A percentile compares a stretch with the other conserved stretches of the same genome.
Conservation (phyloP, 495 filamentous ascomycete species). For the Xylaria venustula region DNA sequence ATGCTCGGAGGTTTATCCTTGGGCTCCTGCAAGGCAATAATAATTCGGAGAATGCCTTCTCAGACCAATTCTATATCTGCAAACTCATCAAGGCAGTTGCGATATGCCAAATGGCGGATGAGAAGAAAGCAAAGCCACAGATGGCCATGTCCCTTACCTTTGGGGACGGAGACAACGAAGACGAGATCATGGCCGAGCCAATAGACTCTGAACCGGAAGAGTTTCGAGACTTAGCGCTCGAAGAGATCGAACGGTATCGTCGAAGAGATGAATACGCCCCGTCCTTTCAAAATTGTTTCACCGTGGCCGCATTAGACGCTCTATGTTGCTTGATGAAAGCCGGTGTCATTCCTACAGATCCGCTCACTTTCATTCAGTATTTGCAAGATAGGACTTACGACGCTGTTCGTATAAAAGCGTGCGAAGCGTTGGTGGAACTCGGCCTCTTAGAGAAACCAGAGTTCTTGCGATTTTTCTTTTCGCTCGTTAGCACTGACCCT, state of each 20-base stretch:
- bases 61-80: constrained; percentile 84
- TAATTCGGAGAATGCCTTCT: constrained; percentile 82
- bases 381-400: constrained; percentile 75
- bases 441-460: constrained; percentile 63
- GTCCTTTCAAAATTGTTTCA: constrained; percentile 89
- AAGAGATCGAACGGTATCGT: constrained; percentile 85
- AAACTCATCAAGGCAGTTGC: constrained; percentile 77
- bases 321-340: constrained; percentile 71
- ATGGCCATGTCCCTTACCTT: constrained; percentile 40
- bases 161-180: constrained; percentile 27
- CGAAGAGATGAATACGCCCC: constrained; percentile 92
- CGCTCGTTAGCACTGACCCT: constrained; percentile 68
- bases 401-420: constrained; percentile 77
- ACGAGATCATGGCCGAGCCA: constrained; percentile 31
- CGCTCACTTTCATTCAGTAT: constrained; percentile 76
- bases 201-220: constrained; percentile 37
- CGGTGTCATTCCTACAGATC: constrained; percentile 58
- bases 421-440: constrained; percentile 75
- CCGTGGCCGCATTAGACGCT: constrained; percentile 77
- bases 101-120: constrained; percentile 65
- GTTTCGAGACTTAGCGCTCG: constrained; percentile 68
- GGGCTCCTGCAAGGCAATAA: constrained; percentile 91
- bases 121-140: constrained; percentile 47
- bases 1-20: constrained; percentile 75
- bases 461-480: constrained; percentile 69